Evolutionary conservation across 179 eudicot species (phyloP).

Genomic region (Heliamphora ciliata): DNA sequence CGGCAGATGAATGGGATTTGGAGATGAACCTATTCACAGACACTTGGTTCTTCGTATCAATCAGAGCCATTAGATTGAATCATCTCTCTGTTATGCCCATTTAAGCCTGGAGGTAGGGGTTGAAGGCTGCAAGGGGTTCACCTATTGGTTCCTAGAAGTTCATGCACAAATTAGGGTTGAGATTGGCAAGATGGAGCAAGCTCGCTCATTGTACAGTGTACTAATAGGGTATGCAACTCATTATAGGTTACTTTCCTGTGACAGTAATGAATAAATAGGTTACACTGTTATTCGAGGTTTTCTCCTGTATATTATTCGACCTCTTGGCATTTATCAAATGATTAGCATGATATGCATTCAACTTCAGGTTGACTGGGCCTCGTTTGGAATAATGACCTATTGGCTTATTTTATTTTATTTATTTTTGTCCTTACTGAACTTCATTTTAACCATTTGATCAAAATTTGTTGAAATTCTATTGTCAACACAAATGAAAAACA

Average conservation of each 20-base stretch:
- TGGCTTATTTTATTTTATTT: no score
- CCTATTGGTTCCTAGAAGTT: neutral
- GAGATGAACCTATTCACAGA: neutral
- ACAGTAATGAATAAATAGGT: slow-evolving; percentile 5
- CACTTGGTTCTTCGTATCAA: neutral
- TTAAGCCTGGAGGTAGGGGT: neutral
- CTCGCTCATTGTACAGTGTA: slow-evolving; percentile 14
- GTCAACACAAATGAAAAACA: no score
- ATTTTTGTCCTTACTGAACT: no score
- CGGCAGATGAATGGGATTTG: slow-evolving; percentile 23
- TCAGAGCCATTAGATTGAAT: neutral
- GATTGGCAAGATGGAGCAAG: neutral
- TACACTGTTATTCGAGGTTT: neutral
- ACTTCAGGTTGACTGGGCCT: no score
- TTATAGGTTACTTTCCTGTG: neutral
- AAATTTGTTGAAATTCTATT: no score
- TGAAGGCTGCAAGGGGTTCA: slow-evolving; percentile 10
- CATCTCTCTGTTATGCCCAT: slow-evolving; percentile 4
- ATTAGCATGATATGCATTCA: slow-evolving; percentile 11
- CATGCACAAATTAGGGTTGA: neutral
- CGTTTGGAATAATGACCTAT: no score
- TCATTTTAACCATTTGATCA: no score
- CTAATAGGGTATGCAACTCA: neutral
- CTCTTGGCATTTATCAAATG: slow-evolving; percentile 2
- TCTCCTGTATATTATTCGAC: slow-evolving; percentile 12